A percentile compares a stretch with the other conserved stretches of the same genome.
Conservation (phyloP, 2,329 filamentous ascomycete genomes). For the Diaporthe amygdali region DNA sequence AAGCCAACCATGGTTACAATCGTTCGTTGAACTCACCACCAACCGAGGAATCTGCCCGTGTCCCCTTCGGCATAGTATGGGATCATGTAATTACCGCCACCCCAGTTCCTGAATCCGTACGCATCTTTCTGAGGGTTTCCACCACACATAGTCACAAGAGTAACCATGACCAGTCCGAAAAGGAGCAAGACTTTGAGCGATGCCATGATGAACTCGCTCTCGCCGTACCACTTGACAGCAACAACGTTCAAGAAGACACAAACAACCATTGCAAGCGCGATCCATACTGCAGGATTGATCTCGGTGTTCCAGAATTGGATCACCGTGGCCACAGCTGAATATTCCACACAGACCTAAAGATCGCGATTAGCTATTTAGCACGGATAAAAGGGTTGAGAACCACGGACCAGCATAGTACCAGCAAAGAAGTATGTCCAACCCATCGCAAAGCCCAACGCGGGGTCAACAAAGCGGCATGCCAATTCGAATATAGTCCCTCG, state of each 20-base stretch:
- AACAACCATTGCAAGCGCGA: slow-evolving; percentile 26
- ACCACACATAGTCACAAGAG: slow-evolving; percentile 13
- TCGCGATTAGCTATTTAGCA: neutral
- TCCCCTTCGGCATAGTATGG: slow-evolving; percentile 1
- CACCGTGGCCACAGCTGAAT: slow-evolving; percentile 27
- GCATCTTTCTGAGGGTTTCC: slow-evolving; percentile 16
- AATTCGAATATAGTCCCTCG: slow-evolving; percentile 59
- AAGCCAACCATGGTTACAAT: no score
- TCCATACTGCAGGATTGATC: slow-evolving; percentile 28
- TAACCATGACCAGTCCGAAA: slow-evolving; percentile 18
- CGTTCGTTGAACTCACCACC: neutral
- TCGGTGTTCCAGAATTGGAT: slow-evolving; percentile 31
- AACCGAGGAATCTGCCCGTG: neutral
- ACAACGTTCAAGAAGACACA: slow-evolving; percentile 27
- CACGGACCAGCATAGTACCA: slow-evolving; percentile 49
- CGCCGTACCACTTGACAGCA: slow-evolving; percentile 20
- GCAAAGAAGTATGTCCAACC: slow-evolving; percentile 54
- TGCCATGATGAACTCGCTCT: slow-evolving; percentile 23
- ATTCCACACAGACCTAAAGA: neutral
- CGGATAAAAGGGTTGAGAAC: neutral
- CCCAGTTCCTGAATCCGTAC: slow-evolving; percentile 48
- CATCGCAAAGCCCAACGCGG: slow-evolving; percentile 56
- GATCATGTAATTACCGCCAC: slow-evolving; percentile 47
- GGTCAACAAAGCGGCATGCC: slow-evolving; percentile 57
- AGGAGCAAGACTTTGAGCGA: slow-evolving; percentile 19